Base-by-base conservation (phyloP, 768 basidiomycete species). In the Tylopilus rubrobrunneus region DNA sequence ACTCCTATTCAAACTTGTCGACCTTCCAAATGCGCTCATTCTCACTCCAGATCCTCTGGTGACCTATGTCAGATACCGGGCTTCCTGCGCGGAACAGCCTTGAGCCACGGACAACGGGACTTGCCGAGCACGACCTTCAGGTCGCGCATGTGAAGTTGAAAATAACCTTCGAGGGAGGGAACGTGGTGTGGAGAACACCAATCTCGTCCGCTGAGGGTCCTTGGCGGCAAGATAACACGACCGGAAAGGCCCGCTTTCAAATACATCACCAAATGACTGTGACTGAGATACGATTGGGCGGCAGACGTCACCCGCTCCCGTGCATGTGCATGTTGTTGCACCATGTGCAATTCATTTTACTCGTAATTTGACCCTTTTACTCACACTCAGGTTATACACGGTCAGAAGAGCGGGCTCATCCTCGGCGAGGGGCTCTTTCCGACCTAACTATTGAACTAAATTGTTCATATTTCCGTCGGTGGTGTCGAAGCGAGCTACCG, bases 101-200 rank as follows among this genome's bases (percentile, higher is more conserved):
- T 15, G 12, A 7, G 14, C 36, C 3, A 50, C 48, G 39, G 52
- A 33, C 41, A 11, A 36, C 66, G 66, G 68, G 17, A 59, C 5
- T 56, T 70, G 4, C 68, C 68, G 65, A 49, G 44, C 23, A 39
- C 39, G 5, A 15, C 49, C 17, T 48, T 43, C 36, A 49, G 6
- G 36, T 15, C 4, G 15, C 6, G 14, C 14, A 36, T 34, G 52
- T 31, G 48, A 29, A 45, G 61, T 42, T 58, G 56, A 63, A 19
- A 67, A 61, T 61, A 63, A 58, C 63, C 68, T 67, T 67, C 48
- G 48, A 57, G 63, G 60, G 65, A 64, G 55, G 62, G 59, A 70
- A 67, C 66, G 67, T 67, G 68, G 57, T 58, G 61, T 68, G 63
- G 61, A 67, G 61, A 58, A 51, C 49, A 54, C 45, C 54, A 51